phyloP scores from a whole-genome alignment of 257 asterid genomes.

The Anisodus acutangulus region DNA sequence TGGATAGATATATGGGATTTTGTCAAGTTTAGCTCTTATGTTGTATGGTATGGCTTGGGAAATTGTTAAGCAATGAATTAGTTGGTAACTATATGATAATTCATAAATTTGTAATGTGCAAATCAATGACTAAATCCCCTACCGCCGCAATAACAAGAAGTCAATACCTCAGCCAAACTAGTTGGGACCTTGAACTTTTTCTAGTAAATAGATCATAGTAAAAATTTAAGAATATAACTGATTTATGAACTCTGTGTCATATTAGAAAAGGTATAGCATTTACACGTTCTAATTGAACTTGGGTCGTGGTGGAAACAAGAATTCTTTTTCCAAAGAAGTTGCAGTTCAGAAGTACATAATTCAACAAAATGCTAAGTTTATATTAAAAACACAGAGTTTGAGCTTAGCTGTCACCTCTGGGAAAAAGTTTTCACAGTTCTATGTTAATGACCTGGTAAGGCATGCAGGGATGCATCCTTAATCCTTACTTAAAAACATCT shows the following conservation, averaged over 20 bases:
- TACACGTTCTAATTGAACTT: not conserved
- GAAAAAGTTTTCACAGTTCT: not conserved
- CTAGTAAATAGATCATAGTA: no score
- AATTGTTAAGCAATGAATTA: constrained; percentile 19
- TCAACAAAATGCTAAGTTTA: not conserved
- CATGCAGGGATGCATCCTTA: no score
- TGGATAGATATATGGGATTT: not conserved
- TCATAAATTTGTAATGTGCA: not conserved
- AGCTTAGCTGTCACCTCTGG: not conserved
- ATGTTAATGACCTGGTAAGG: not conserved
- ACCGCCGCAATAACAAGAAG: not conserved
- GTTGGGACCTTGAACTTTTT: not conserved
- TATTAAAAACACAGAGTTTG: not conserved
- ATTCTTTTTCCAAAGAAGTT: not conserved
- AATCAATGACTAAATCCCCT: not conserved
- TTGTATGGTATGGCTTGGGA: not conserved
- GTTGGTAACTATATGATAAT: constrained; percentile 12
- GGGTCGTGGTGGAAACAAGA: not conserved
- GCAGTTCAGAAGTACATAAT: constrained; percentile 16
- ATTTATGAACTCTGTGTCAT: no score
- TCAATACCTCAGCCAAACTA: not conserved
- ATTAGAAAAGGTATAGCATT: no score
- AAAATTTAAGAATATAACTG: no score
- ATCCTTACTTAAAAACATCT: no score
- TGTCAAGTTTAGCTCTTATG: constrained; percentile 11